Evolutionary conservation across 1,139 yeast species (phyloP), one percentile per base, ranked within the genome.

Genomic region (Maudiozyma humilis): DNA sequence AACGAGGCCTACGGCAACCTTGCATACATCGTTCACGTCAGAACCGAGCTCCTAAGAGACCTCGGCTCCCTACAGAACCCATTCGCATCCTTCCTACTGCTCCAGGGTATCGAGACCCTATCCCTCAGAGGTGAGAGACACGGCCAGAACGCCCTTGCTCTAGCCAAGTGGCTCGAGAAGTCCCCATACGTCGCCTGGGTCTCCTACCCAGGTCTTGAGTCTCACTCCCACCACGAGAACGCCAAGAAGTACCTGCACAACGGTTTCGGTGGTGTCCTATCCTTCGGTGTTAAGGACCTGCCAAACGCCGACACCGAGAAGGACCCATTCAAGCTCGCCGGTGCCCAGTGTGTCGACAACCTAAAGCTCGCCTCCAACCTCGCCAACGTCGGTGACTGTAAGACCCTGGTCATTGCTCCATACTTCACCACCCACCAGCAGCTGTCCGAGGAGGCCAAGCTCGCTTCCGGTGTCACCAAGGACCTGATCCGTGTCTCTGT

Each of bases 341-440:
- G 94, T 55, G 89, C 89, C 41, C 74, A 71, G 56, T 85, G 88
- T 50, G 96, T 86, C 48, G 96, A 88, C 65, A 69, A 67, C 53
- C 76, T 91, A 65, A 76, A 86, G 66, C 69, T 91, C 47, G 94
- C 95, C 46, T 81, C 95, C 32, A 86, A 88, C 70, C 76, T 91
- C 64, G 97, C 98, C 47, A 91, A 91, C 60, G 96, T 91, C 47
- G 97, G 98, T 63, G 98, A 91, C 63, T 79, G 89, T 43, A 91
- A 89, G 72, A 86, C 97, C 37, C 75, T 91, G 63, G 94, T 89
- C 46, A 89, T 91, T 66, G 89, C 96, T 48, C 98, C 97, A 52
- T 88, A 81, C 72, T 87, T 76, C 68, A 91, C 97, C 42, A 91
- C 97, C 19, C 98, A 91, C 67, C 87, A 87, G 64, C 97, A 91